phyloP scores from a whole-genome alignment of 352 stramenopile genomes.

The Globisporangium paddicum region DNA sequence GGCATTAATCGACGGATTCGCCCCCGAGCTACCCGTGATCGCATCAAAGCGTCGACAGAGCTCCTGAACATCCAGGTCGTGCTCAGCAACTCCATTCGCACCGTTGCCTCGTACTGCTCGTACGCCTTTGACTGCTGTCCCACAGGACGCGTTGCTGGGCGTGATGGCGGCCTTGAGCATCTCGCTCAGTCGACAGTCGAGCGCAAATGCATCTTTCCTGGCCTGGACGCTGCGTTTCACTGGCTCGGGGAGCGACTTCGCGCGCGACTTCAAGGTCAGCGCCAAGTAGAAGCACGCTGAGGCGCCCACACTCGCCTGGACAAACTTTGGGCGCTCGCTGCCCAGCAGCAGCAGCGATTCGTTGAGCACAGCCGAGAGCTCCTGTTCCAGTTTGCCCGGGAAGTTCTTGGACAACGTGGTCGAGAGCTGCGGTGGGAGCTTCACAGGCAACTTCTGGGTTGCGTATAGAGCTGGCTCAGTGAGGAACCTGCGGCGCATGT shows the following conservation, averaged over 20 bases:
- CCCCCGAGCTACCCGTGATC: conserved; percentile 22
- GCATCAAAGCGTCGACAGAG: conserved; percentile 34
- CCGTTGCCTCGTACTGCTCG: conserved; percentile 35
- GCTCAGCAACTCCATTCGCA: not conserved
- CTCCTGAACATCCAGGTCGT: conserved; percentile 17
- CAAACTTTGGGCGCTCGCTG: conserved; percentile 55
- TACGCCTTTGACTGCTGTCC: conserved; percentile 39
- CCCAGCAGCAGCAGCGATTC: conserved; percentile 53
- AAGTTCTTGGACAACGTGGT: conserved; percentile 37
- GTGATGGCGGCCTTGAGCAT: conserved; percentile 32
- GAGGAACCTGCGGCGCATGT: conserved; percentile 41
- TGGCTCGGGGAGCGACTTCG: conserved; percentile 18
- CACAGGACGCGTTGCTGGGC: conserved; percentile 38
- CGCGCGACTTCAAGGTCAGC: conserved; percentile 44
- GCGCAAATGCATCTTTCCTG: conserved; percentile 32
- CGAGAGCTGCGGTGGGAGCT: conserved; percentile 54
- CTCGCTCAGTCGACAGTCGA: conserved; percentile 50
- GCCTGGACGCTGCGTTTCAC: conserved; percentile 21
- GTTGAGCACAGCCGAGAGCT: conserved; percentile 52
- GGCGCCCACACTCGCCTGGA: conserved; percentile 23
- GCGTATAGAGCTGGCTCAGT: conserved; percentile 35
- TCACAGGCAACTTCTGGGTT: conserved; percentile 44
- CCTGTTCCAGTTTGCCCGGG: conserved; percentile 54
- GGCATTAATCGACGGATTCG: conserved; percentile 1
- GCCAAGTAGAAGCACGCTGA: conserved; percentile 57